phyloP scores from a whole-genome alignment of 208 protist genomes.

The Leishmania aethiopica region DNA sequence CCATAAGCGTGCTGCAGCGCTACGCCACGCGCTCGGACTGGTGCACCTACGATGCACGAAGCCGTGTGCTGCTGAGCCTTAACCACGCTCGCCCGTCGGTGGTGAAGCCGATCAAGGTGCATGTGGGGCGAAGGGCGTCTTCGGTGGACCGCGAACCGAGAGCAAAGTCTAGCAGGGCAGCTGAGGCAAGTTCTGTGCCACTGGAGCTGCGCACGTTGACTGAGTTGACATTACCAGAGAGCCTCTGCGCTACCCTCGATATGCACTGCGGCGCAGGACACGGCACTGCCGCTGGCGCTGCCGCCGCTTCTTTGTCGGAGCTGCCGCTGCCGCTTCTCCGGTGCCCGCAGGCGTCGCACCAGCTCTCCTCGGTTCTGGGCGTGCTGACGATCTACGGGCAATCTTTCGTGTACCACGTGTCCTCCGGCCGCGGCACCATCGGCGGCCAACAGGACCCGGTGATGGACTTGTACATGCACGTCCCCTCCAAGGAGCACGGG shows the following conservation, averaged over 20 bases:
- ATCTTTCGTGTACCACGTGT: constrained; percentile 45
- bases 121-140: not conserved
- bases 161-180: not conserved
- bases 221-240: constrained; percentile 34
- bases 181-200: not conserved
- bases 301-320: not conserved
- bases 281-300: not conserved
- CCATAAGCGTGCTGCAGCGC: constrained; percentile 40
- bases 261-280: not conserved
- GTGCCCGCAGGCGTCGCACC: not conserved
- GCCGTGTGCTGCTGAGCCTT: constrained; percentile 40
- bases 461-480: constrained; percentile 8
- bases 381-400: constrained; percentile 46
- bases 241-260: constrained; percentile 1
- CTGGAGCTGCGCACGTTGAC: constrained; percentile 19
- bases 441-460: not conserved
- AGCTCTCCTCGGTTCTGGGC: constrained; percentile 28
- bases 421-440: constrained; percentile 1
- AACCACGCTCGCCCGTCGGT: constrained; percentile 39
- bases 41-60: constrained; percentile 23
- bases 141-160: not conserved
- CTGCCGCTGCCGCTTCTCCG: not conserved
- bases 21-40: constrained; percentile 52
- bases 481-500: not conserved
- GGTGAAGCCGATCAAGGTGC: constrained; percentile 56